Conservation (phyloP, 2,329 filamentous ascomycete genomes). For the Fusarium sp. region DNA sequence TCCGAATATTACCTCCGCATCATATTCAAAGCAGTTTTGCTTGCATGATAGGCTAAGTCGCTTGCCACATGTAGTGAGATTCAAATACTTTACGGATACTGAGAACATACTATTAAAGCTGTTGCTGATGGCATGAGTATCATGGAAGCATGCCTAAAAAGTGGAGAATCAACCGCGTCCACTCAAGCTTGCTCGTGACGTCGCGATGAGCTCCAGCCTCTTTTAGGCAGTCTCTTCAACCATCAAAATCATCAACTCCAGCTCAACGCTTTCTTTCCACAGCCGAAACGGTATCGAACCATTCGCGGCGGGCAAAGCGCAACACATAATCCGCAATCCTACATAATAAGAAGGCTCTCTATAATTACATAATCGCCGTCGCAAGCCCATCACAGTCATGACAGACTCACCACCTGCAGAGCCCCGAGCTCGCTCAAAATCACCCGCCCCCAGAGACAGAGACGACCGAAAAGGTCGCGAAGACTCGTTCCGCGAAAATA, state of each 20-base stretch:
- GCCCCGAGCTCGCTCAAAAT: constrained; percentile 32
- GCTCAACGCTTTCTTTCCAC: not conserved
- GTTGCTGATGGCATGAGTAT: not conserved
- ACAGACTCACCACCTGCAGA: constrained; percentile 33
- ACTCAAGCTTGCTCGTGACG: constrained; percentile 20
- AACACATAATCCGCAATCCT: not conserved
- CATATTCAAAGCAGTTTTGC: not conserved
- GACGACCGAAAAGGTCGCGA: constrained; percentile 13
- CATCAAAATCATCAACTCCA: not conserved
- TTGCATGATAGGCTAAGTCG: accelerated
- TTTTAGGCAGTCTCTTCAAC: constrained; percentile 3
- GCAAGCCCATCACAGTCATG: constrained; percentile 14
- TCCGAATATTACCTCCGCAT: not conserved
- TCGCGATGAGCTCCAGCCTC: constrained; percentile 16
- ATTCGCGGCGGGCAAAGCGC: not conserved
- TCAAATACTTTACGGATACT: not conserved
- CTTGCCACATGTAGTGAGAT: not conserved
- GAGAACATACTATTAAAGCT: not conserved
- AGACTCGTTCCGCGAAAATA: constrained; percentile 12
- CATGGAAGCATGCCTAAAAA: not conserved
- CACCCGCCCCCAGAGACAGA: constrained; percentile 21
- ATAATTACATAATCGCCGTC: not conserved
- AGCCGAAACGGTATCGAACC: not conserved
- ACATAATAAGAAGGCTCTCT: not conserved
- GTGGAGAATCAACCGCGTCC: constrained; percentile 2